Percentiles rank a stretch among this genome's conserved stretches.
These are phyloP conservation scores for Mortierella sp. DNA, from an alignment of 371 early-diverging fungal genomes.

Conservation along the genomic window DNA sequence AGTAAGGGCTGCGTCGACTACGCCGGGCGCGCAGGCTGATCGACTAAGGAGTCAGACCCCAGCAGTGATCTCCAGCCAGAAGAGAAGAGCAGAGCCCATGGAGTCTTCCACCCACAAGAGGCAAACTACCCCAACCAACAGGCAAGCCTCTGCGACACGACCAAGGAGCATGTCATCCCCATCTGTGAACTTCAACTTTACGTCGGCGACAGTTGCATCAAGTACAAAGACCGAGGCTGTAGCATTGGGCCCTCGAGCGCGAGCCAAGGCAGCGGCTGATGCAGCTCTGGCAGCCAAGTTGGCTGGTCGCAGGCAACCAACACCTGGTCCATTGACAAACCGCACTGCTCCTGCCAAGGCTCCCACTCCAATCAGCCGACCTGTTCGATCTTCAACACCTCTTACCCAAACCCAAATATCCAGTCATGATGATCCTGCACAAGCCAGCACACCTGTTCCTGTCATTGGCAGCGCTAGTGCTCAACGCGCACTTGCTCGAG, in stretches of 20 bases:
- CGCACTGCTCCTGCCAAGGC: conserved; percentile 3
- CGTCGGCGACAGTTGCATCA: neutral
- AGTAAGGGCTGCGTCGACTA: neutral
- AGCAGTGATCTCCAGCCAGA: conserved; percentile 13
- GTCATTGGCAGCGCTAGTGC: conserved; percentile 39
- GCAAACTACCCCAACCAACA: conserved; percentile 2
- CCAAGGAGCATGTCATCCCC: conserved; percentile 15
- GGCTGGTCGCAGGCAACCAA: conserved; percentile 8
- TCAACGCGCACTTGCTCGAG: conserved; percentile 26
- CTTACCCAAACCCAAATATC: neutral
- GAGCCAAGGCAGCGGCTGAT: conserved; percentile 52
- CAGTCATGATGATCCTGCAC: conserved; percentile 13
- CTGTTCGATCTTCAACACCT: conserved; percentile 2
- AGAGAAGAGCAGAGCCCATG: conserved; percentile 23
- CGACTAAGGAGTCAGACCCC: conserved; percentile 1
- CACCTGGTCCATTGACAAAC: neutral
- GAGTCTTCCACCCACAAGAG: conserved; percentile 23
- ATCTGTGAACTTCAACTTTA: neutral
- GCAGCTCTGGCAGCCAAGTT: conserved; percentile 35
- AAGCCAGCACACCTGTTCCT: conserved; percentile 2
- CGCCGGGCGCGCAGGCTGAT: neutral
- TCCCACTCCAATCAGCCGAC: conserved; percentile 4
- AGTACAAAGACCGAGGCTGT: neutral
- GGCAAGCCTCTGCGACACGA: neutral
- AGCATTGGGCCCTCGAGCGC: conserved; percentile 39